These are phyloP conservation scores for Fusarium pseudoanthophilum DNA, from an alignment of 2,329 filamentous ascomycete genomes.

Conservation along the genomic window DNA sequence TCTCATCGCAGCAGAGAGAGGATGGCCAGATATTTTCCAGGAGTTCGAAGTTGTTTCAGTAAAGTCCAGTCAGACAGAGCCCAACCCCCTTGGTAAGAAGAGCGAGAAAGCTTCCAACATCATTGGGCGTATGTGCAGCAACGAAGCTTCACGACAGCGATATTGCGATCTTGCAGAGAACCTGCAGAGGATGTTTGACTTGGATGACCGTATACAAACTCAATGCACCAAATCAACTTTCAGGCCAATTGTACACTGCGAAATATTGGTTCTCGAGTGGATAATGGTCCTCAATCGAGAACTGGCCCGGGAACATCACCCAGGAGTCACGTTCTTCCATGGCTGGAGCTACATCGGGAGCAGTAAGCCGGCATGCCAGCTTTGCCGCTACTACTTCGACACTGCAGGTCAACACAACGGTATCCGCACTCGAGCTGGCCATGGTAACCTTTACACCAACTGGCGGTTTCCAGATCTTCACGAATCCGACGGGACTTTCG, in stretches of 20 bases:
- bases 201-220: conserved; percentile 40
- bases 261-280: conserved; percentile 48
- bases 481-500: conserved; percentile 2
- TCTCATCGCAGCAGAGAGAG: conserved; percentile 31
- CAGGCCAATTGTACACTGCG: conserved; percentile 50
- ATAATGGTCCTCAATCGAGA: conserved; percentile 26
- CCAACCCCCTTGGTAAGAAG: conserved; percentile 34
- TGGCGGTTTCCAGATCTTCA: conserved; percentile 53
- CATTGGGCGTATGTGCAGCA: conserved; percentile 36
- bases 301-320: neutral
- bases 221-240: conserved; percentile 26
- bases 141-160: neutral
- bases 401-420: conserved; percentile 19
- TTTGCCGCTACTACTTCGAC: conserved; percentile 53
- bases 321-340: conserved; percentile 44
- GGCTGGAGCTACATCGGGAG: conserved; percentile 52
- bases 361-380: conserved; percentile 54
- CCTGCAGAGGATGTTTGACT: conserved; percentile 35
- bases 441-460: conserved; percentile 53
- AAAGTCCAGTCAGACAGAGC: conserved; percentile 35
- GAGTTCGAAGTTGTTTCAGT: conserved; percentile 44
- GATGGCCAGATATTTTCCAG: conserved; percentile 48
- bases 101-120: conserved; percentile 34
- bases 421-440: conserved; percentile 46
- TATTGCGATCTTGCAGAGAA: conserved; percentile 22